Base-by-base conservation (phyloP, 2,329 filamentous ascomycete species). In the Paradendryphiella salina region DNA sequence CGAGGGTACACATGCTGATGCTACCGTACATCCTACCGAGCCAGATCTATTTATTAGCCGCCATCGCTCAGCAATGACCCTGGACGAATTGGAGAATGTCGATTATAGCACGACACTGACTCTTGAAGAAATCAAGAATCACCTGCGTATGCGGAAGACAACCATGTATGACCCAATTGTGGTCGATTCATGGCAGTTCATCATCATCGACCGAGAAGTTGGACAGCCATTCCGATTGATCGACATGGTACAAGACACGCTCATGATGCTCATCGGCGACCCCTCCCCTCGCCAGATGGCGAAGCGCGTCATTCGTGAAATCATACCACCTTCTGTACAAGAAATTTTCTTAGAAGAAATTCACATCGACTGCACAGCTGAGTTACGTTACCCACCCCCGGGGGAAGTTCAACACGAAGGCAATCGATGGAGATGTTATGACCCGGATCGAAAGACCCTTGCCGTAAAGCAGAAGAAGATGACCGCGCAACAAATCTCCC, bases 141-240 rank as follows among this genome's bases (percentile, higher is more conserved):
- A 65, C 0, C 35, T 70, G 8, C 60, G 66, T 0, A 28, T 63
- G 17, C 31, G 54, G 3, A 67, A 67, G 37, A 61, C 50, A 0
- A 52, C 59, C 0, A 67, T 66, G 61, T 68, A 67, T 15, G 64
- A 70, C n/a, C 63, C 65, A 0, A 66, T 70, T 3, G 60, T 67
- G 0, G 63, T 66, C 0, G 65, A 69, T 15, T 70, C 66, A 0
- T 70, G 65, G 66, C 63, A 69, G 11, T 69, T 70, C 47, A 67
- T 69, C 26, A 63, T 70, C 34, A 65, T 70, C 26, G 65, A 69
- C 18, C 55, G 58, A n/a, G 55, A 66, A 14, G 54, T 55, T 4
- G 62, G 63, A 0, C 29, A 62, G 4, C 62, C 66, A 0, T 70
- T 70, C 11, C 34, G 55, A 5, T 50, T 70, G 1, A 59, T 69